Percentiles rank a stretch among this genome's conserved stretches.
Conservation (phyloP, 1,284 basidiomycete species). For the Chalciporus sp. region DNA sequence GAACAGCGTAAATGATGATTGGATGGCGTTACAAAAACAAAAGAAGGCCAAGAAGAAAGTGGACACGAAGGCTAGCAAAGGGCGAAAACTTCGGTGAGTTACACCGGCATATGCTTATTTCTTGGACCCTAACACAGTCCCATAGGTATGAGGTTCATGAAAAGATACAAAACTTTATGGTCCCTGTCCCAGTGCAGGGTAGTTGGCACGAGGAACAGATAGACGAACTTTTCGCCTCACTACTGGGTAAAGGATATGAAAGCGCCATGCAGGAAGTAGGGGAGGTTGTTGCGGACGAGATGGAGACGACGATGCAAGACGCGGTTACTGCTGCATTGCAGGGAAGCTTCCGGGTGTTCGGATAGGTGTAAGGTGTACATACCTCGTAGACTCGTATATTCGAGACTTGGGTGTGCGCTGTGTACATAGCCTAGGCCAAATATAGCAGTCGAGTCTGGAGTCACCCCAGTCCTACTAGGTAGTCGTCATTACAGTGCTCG, state of each 20-base stretch:
- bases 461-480: slow-evolving; percentile 10
- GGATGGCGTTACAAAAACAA: slow-evolving; percentile 67
- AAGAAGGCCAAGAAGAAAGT: slow-evolving; percentile 79
- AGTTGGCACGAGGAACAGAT: slow-evolving; percentile 92
- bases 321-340: slow-evolving; percentile 36
- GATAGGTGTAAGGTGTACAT: slow-evolving; percentile 38
- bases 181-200: slow-evolving; percentile 70
- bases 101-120: background rate
- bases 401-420: background rate
- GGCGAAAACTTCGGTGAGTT: slow-evolving; percentile 76
- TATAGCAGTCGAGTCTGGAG: slow-evolving; percentile 22
- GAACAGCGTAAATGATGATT: slow-evolving; percentile 51
- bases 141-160: slow-evolving; percentile 88
- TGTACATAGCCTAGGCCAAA: slow-evolving; percentile 31
- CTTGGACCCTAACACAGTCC: slow-evolving; percentile 15
- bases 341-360: slow-evolving; percentile 59
- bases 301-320: slow-evolving; percentile 27
- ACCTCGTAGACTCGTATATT: no score
- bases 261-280: slow-evolving; percentile 27
- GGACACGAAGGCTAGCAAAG: slow-evolving; percentile 94
- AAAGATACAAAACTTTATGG: slow-evolving; percentile 93
- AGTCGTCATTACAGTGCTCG: background rate
- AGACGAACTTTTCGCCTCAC: slow-evolving; percentile 86
- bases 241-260: slow-evolving; percentile 75
- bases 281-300: slow-evolving; percentile 20